Conservation (phyloP, 805 yeast genomes). For the Ogataea kodamae region DNA sequence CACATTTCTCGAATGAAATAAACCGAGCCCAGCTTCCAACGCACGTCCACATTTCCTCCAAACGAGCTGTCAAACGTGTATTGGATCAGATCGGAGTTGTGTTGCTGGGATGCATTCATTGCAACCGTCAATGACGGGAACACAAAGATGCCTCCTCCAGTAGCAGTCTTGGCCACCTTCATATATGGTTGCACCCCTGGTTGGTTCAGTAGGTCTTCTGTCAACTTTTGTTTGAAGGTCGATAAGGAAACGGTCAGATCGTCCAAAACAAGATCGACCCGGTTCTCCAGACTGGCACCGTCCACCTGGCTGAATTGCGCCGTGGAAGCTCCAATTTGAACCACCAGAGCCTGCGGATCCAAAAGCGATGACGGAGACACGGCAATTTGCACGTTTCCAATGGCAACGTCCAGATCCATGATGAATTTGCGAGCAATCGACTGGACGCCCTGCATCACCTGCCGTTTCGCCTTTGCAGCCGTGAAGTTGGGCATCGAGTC, state of each 20-base stretch:
- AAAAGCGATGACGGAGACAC: constrained; percentile 79
- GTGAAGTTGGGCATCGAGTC: constrained; percentile 1
- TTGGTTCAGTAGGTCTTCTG: constrained; percentile 41
- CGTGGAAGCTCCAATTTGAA: constrained; percentile 51
- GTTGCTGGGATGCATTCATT: constrained; percentile 72
- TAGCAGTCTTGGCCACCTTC: constrained; percentile 50
- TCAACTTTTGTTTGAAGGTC: constrained; percentile 45
- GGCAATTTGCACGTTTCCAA: constrained; percentile 56
- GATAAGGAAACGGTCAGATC: constrained; percentile 70
- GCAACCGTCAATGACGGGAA: constrained; percentile 72
- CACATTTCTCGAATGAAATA: constrained; percentile 91
- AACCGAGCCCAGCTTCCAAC: constrained; percentile 93
- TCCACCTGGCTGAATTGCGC: constrained; percentile 51
- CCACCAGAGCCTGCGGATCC: constrained; percentile 71
- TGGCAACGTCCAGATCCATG: constrained; percentile 61
- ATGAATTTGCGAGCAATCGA: constrained; percentile 44
- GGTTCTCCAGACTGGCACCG: constrained; percentile 46
- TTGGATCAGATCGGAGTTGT: constrained; percentile 52
- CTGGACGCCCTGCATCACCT: constrained; percentile 16
- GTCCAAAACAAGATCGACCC: constrained; percentile 55
- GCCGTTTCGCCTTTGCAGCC: not conserved
- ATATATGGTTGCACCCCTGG: constrained; percentile 55
- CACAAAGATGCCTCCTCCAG: constrained; percentile 76
- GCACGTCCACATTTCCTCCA: constrained; percentile 85
- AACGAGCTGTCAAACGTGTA: constrained; percentile 69